phyloP scores from a whole-genome alignment of 139 green algal species.

The Astrephomene gubernaculifera region DNA sequence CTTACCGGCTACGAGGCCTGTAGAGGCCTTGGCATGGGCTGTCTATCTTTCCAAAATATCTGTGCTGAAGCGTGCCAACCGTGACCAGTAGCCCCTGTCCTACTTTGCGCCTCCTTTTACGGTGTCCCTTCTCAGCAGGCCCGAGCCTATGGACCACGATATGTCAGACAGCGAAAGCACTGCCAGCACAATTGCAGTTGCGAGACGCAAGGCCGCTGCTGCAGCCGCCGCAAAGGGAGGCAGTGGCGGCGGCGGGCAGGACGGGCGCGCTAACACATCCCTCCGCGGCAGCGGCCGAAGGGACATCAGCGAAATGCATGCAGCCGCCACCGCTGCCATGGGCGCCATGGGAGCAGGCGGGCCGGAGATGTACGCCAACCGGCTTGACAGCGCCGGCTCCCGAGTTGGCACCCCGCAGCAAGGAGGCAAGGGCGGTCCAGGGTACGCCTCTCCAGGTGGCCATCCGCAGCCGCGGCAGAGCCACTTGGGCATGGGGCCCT shows the following conservation, averaged over 20 bases:
- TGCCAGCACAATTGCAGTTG: background rate
- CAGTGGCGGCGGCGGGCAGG: constrained; percentile 34
- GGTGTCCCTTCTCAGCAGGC: constrained; percentile 8
- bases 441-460: constrained; percentile 1
- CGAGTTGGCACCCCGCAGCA: constrained; percentile 26
- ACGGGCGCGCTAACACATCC: constrained; percentile 24
- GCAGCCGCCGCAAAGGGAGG: constrained; percentile 1
- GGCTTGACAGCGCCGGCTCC: constrained; percentile 24
- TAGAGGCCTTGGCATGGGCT: too few relatives aligned
- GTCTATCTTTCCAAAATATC: too few relatives aligned
- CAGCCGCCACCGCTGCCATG: constrained; percentile 44
- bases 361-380: constrained; percentile 9
- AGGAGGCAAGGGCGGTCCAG: background rate
- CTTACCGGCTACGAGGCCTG: too few relatives aligned
- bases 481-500: constrained; percentile 15
- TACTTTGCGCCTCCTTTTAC: background rate
- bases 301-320: constrained; percentile 69
- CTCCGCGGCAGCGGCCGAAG: constrained; percentile 63
- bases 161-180: constrained; percentile 46
- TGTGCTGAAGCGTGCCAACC: too few relatives aligned
- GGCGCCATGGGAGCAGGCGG: constrained; percentile 7
- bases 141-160: constrained; percentile 38
- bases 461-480: constrained; percentile 22
- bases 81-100: too few relatives aligned
- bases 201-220: constrained; percentile 20